These are phyloP conservation scores for Stagonosporopsis vannaccii DNA, from an alignment of 2,329 filamentous ascomycete species.

Conservation along the genomic window DNA sequence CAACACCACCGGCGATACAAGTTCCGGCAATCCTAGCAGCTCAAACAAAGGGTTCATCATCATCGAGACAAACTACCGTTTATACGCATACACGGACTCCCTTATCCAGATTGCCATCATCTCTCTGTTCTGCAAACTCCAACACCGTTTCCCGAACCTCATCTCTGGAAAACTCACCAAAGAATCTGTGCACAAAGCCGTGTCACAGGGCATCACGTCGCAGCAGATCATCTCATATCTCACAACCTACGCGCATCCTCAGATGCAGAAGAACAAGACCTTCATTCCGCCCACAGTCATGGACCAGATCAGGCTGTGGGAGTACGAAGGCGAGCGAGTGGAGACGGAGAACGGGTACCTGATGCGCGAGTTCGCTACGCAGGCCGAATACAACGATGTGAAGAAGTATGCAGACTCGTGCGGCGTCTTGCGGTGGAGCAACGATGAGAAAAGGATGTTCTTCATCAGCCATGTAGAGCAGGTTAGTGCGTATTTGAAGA, in stretches of 20 bases:
- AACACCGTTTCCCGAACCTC: conserved; percentile 92
- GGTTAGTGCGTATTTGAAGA: conserved; percentile 79
- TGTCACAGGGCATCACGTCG: conserved; percentile 88
- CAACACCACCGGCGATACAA: conserved; percentile 59
- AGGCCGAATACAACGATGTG: conserved; percentile 73
- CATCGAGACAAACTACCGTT: conserved; percentile 95
- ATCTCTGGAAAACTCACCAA: conserved; percentile 91
- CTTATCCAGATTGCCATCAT: conserved; percentile 94
- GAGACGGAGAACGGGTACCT: conserved; percentile 82
- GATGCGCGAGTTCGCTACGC: conserved; percentile 84
- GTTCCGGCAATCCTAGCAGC: conserved; percentile 54
- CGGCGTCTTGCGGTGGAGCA: conserved; percentile 88
- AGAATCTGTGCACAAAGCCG: conserved; percentile 84
- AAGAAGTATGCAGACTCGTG: conserved; percentile 84
- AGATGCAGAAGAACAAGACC: conserved; percentile 80
- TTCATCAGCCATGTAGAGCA: conserved; percentile 93
- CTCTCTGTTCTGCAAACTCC: conserved; percentile 84
- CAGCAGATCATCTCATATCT: conserved; percentile 96
- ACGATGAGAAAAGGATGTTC: conserved; percentile 80
- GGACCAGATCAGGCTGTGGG: conserved; percentile 97
- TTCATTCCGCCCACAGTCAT: conserved; percentile 94
- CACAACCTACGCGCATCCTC: conserved; percentile 89
- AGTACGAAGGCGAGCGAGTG: conserved; percentile 95
- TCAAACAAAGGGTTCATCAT: conserved; percentile 81
- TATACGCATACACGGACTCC: conserved; percentile 96